Evolutionary conservation across 768 basidiomycete genomes (phyloP), one percentile per base, ranked within the genome.

Genomic region (Lactarius akahatsu): DNA sequence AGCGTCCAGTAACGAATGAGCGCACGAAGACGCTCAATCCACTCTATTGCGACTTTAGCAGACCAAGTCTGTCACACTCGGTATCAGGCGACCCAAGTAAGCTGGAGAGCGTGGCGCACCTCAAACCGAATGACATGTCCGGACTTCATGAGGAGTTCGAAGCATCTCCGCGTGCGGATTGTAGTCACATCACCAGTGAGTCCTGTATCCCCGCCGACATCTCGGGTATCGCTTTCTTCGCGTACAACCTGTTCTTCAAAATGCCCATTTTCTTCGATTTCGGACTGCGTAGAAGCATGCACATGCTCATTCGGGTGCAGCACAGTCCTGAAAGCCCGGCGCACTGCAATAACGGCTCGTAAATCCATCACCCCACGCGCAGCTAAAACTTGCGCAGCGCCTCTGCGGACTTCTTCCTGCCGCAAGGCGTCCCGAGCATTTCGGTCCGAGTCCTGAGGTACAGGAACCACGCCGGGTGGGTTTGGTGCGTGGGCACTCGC

Each of bases 1-100:
- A 85, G 80, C 62, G 83, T 87, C 95, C 95, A 98, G 73, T 94
- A 98, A 4, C 78, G 74, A 47, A 88, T 77, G 40, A 96, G 80
- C 32, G 83, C 83, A 20, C 85, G 84, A 4, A 98, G 82, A 47
- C 87, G 83, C 59, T 85, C 82, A 58, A 97, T 86, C 96, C 96
- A 98, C 73, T 98, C 94, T 59, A 87, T 73, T 0, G 91, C 91
- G 55, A 88, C 80, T 38, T 74, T 78, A 62, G 84, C 79, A 28
- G 87, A 87, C 78, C 89, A 79, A 43, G 87, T 81, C 92, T 95
- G 54, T 9, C n/a, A 68, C 11, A 23, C 62, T 66, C 59, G 63
- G 30, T 40, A 23, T 58, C 16, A 58, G n/a, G n/a, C 45, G 16
- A 20, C 26, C 6, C n/a, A 45, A 57, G 28, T 55, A 30, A 47